A percentile compares a stretch with the other conserved stretches of the same genome.
These are phyloP conservation scores for Eucommia ulmoides DNA, from an alignment of 257 asterid genomes.

Conservation along the genomic window DNA sequence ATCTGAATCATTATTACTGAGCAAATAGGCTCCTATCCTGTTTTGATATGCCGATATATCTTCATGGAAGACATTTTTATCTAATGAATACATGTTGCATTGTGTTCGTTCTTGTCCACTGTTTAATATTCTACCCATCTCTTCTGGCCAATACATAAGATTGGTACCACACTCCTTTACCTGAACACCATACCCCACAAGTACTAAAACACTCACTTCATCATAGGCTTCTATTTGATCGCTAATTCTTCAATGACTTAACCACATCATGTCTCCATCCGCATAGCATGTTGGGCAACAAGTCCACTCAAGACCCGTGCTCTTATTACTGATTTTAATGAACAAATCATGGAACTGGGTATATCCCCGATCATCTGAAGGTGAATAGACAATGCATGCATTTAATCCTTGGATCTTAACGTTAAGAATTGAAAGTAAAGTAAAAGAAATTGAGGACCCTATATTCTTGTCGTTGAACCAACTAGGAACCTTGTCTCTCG, in stretches of 20 bases:
- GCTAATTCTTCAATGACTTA: slow-evolving; percentile 9
- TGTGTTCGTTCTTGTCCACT: too few species aligned
- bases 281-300: slow-evolving; percentile 10
- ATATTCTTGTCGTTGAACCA: slow-evolving; percentile 7
- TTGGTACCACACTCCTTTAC: slow-evolving; percentile 6
- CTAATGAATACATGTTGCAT: too few species aligned
- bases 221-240: slow-evolving; percentile 1
- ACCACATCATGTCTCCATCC: slow-evolving; percentile 16
- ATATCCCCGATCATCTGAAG: background rate
- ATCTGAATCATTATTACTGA: too few species aligned
- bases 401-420: slow-evolving; percentile 3
- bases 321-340: slow-evolving; percentile 5
- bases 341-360: background rate
- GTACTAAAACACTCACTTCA: slow-evolving; percentile 2
- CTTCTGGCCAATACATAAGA: background rate
- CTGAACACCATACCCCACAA: background rate
- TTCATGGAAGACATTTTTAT: too few species aligned
- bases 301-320: slow-evolving; percentile 4
- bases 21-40: too few species aligned
- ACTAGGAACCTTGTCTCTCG: slow-evolving; percentile 8
- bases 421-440: background rate
- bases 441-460: background rate
- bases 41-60: too few species aligned
- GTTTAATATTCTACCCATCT: too few species aligned
- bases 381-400: slow-evolving; percentile 4